These are phyloP conservation scores for Sphagnum tenellum DNA, from an alignment of 225 moss, liverwort and hornwort species.

Conservation along the genomic window DNA sequence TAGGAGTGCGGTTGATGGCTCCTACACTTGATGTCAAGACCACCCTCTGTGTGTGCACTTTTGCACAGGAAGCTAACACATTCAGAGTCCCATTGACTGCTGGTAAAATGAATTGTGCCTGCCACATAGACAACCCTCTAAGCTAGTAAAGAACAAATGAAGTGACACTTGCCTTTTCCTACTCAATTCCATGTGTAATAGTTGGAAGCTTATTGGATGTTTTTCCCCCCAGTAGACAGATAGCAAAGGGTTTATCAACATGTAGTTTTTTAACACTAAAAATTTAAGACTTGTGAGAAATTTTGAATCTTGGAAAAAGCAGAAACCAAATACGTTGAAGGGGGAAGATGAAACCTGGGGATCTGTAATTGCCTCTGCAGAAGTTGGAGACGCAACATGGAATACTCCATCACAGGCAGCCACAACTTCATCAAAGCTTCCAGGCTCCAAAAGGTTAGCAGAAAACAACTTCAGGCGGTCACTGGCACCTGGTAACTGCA, in stretches of 20 bases:
- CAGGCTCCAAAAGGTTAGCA: conserved; percentile 29
- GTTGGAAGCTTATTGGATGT: not conserved
- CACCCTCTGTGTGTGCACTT: conserved; percentile 31
- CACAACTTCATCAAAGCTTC: conserved; percentile 12
- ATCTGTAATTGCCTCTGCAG: conserved; percentile 10
- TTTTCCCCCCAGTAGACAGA: too few relatives aligned
- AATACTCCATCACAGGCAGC: conserved; percentile 41
- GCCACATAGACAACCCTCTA: not conserved
- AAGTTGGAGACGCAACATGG: conserved; percentile 46
- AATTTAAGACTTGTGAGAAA: too few relatives aligned
- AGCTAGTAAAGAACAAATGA: not conserved
- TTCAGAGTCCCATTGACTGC: conserved; percentile 48
- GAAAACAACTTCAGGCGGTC: conserved; percentile 30
- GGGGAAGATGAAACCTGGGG: conserved; percentile 18
- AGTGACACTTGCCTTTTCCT: not conserved
- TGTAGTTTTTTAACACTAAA: too few relatives aligned
- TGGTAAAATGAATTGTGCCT: conserved; percentile 43
- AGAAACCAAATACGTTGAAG: not conserved
- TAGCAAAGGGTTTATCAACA: too few relatives aligned
- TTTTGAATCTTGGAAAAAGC: not conserved
- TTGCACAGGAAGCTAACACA: conserved; percentile 26
- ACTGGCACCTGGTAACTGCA: conserved; percentile 22
- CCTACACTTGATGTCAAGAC: conserved; percentile 42
- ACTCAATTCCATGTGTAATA: not conserved
- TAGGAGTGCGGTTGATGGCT: conserved; percentile 31